phyloP scores from a whole-genome alignment of 2,329 filamentous ascomycete species.

The Cladosporium oxysporum region DNA sequence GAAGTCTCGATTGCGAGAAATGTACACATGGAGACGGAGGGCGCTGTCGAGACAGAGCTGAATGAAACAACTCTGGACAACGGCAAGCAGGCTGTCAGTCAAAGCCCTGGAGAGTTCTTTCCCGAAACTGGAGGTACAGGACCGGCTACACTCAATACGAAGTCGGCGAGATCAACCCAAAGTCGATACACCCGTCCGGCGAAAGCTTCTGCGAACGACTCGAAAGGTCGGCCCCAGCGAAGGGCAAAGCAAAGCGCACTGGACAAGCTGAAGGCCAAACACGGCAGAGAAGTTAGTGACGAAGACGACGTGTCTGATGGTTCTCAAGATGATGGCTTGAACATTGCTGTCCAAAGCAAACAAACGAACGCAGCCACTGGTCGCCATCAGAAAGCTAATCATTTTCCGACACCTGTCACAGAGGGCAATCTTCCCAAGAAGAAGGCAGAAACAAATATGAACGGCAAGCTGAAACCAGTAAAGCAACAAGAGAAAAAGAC shows the following conservation, averaged over 20 bases:
- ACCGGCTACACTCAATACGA: neutral
- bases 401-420: conserved; percentile 4
- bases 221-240: neutral
- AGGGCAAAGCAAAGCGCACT: conserved; percentile 15
- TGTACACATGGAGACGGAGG: neutral
- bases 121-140: neutral
- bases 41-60: neutral
- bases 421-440: neutral
- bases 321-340: neutral
- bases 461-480: neutral
- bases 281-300: neutral
- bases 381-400: neutral
- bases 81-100: neutral
- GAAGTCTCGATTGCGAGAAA: neutral
- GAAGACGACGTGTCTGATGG: neutral
- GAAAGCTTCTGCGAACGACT: neutral
- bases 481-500: neutral
- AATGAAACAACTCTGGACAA: neutral
- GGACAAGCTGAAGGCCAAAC: neutral
- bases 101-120: no score
- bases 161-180: neutral
- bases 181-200: no score
- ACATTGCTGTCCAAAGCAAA: neutral
- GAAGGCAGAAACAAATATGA: neutral
- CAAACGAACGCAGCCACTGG: neutral